These are phyloP conservation scores for Xerocomus brunneocitrinus DNA, from an alignment of 768 basidiomycete species.

Conservation along the genomic window DNA sequence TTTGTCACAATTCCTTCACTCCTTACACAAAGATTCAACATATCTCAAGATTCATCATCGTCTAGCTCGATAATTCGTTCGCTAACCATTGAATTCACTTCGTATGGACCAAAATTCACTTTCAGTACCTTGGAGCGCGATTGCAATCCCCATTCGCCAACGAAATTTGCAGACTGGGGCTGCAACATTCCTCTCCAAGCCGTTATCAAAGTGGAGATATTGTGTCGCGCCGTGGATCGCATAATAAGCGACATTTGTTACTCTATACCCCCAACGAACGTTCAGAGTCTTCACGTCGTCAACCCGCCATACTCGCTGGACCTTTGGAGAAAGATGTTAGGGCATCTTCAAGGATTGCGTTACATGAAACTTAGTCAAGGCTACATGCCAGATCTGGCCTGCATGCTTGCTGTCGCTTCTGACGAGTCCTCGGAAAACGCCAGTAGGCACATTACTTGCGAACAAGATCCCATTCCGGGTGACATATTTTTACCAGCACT, in stretches of 20 bases:
- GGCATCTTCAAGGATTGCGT: neutral
- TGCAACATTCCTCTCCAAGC: slow-evolving; percentile 3
- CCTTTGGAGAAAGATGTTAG: slow-evolving; percentile 6
- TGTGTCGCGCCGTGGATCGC: neutral
- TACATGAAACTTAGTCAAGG: neutral
- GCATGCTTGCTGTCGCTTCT: neutral
- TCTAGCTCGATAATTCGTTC: too few relatives aligned
- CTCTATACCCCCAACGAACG: neutral
- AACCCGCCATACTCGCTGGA: neutral
- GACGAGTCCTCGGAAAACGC: neutral
- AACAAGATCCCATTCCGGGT: neutral
- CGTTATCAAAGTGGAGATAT: too few relatives aligned
- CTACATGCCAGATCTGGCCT: neutral
- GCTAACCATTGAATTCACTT: too few relatives aligned
- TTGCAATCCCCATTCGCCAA: neutral
- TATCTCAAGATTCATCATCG: too few relatives aligned
- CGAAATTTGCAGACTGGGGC: neutral
- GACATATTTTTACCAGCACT: neutral
- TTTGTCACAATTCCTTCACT: neutral
- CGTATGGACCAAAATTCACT: too few relatives aligned
- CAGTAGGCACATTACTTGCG: too few relatives aligned
- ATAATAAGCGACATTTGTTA: neutral
- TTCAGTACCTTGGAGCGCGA: too few relatives aligned
- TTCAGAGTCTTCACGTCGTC: neutral
- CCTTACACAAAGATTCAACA: neutral